Evolutionary conservation across 2,329 filamentous ascomycete species (phyloP).

Genomic region (Penicillium expansum): DNA sequence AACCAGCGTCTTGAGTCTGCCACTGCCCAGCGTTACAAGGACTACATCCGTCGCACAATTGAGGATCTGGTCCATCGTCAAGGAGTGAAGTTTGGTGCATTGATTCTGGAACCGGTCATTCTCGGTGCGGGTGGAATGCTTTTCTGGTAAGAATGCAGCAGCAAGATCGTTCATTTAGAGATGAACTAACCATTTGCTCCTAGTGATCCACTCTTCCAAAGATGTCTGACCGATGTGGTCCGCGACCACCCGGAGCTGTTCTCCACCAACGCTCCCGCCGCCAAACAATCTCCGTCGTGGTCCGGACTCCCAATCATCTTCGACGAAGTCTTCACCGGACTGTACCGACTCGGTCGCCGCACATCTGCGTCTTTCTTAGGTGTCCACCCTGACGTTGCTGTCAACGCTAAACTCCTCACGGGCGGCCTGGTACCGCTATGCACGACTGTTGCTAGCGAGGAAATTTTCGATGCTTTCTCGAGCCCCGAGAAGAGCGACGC

Average conservation of each 20-base stretch:
- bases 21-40: conserved; percentile 54
- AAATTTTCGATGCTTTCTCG: conserved; percentile 69
- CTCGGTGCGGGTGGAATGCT: conserved; percentile 82
- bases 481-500: conserved; percentile 74
- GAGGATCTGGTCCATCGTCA: conserved; percentile 52
- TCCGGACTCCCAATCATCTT: conserved; percentile 74
- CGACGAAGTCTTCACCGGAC: conserved; percentile 83
- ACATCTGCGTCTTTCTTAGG: conserved; percentile 68
- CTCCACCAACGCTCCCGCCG: conserved; percentile 23
- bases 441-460: conserved; percentile 69
- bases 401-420: conserved; percentile 80
- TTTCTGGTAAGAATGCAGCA: conserved; percentile 59
- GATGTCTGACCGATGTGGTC: conserved; percentile 65
- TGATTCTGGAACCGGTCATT: conserved; percentile 77
- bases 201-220: conserved; percentile 78
- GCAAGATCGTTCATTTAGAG: accelerated
- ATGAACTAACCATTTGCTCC: background rate
- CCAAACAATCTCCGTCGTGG: conserved; percentile 50
- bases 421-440: conserved; percentile 76
- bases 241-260: conserved; percentile 60
- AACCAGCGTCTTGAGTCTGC: conserved; percentile 47
- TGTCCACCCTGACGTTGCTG: conserved; percentile 68
- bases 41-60: conserved; percentile 58
- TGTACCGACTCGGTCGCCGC: conserved; percentile 75
- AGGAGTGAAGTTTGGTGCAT: conserved; percentile 68